phyloP scores from a whole-genome alignment of 257 asterid species.

The Cruciata laevipes region DNA sequence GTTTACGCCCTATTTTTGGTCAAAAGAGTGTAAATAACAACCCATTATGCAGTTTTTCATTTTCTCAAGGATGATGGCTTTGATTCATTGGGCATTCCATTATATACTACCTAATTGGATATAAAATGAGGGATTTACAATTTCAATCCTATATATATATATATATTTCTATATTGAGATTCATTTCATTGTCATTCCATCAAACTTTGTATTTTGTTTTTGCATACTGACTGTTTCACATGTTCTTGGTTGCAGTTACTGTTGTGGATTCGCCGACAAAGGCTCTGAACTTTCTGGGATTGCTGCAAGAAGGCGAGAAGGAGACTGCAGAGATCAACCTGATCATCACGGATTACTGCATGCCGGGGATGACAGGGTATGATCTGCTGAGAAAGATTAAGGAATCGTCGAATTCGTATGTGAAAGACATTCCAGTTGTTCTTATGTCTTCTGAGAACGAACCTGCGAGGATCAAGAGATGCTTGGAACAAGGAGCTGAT shows the following conservation, averaged over 20 bases:
- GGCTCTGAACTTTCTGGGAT: slow-evolving; percentile 48
- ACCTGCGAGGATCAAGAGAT: slow-evolving; percentile 50
- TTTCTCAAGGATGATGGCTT: too few species aligned
- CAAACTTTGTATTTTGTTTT: too few species aligned
- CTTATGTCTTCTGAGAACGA: slow-evolving; percentile 65
- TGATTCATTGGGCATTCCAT: too few species aligned
- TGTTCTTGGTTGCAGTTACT: slow-evolving; percentile 33
- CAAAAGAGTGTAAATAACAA: too few species aligned
- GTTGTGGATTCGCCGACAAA: slow-evolving; percentile 55
- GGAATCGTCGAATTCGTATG: slow-evolving; percentile 29
- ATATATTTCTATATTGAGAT: too few species aligned
- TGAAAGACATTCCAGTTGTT: slow-evolving; percentile 64
- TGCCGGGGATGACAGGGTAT: slow-evolving; percentile 70
- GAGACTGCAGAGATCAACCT: slow-evolving; percentile 34
- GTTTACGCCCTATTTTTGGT: too few species aligned
- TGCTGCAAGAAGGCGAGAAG: slow-evolving; percentile 31
- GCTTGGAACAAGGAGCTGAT: slow-evolving; percentile 59
- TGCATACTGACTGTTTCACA: background rate
- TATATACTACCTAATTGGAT: too few species aligned
- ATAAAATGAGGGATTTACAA: too few species aligned
- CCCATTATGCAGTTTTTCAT: too few species aligned
- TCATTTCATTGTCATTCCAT: too few species aligned
- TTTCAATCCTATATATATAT: too few species aligned
- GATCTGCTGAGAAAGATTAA: slow-evolving; percentile 54
- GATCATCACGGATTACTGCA: slow-evolving; percentile 66